A percentile compares a stretch with the other conserved stretches of the same genome.
Conservation (phyloP, 2,329 filamentous ascomycete species). For the Talaromyces rugulosus region DNA sequence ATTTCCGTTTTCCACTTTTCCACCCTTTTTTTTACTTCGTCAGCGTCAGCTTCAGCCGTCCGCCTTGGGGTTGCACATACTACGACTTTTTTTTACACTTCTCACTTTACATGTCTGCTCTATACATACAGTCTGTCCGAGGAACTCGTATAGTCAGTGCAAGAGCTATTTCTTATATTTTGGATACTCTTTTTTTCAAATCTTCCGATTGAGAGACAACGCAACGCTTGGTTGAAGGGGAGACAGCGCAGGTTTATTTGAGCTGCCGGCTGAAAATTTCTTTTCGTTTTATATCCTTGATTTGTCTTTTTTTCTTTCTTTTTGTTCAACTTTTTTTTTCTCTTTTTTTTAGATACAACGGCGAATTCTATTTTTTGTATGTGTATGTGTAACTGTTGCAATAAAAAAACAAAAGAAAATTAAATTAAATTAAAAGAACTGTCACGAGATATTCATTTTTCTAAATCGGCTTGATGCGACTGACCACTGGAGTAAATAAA, state of each 20-base stretch:
- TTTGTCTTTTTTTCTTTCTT: slow-evolving; percentile 7
- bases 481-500: too few species aligned
- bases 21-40: slow-evolving; percentile 7
- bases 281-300: slow-evolving; percentile 17
- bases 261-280: slow-evolving; percentile 7
- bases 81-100: slow-evolving; percentile 1
- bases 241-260: neutral
- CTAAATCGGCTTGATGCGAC: neutral
- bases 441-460: neutral
- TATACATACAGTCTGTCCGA: neutral
- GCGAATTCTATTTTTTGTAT: neutral
- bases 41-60: slow-evolving; percentile 1
- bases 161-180: neutral
- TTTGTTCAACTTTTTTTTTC: neutral
- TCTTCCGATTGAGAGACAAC: slow-evolving; percentile 5
- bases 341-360: slow-evolving; percentile 11
- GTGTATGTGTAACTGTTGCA: neutral
- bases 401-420: neutral
- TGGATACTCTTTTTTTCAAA: neutral
- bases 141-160: neutral
- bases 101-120: slow-evolving; percentile 3
- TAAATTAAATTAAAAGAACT: neutral
- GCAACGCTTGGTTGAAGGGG: neutral
- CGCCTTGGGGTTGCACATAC: slow-evolving; percentile 9
- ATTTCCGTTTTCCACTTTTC: neutral